Base-by-base conservation (phyloP, 2,329 filamentous ascomycete genomes). In the Exophiala sp. region DNA sequence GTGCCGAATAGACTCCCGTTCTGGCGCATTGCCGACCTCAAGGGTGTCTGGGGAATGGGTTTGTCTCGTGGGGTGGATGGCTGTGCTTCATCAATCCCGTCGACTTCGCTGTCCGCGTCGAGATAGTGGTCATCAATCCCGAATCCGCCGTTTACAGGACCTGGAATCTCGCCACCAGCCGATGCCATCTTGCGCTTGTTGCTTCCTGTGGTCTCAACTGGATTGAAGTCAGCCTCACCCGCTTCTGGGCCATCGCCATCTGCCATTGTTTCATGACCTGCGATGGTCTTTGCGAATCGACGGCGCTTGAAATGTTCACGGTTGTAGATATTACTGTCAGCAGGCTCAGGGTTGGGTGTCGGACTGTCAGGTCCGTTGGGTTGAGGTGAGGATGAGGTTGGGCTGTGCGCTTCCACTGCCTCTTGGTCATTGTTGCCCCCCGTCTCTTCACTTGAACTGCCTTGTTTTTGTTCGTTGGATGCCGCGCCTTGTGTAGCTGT, bases 101-200 rank as follows among this genome's bases (percentile, higher is more conserved):
- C 52, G 32, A 53, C 39, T 18, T 58, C 49, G 19, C 42, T 43
- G 9, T 58, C 55, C 3, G 47, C 38, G 19, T 58, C 55, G 13
- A 55, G 50, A 37, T 53, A 55, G 22, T 27, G 52, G 43, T 57
- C 55, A n/a, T 55, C 50, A 27, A 58, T 55, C n/a, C 55, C 55
- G 21, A 48, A 58, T 13, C 52, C 52, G 38, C 52, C 55, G 35
- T 30, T 19, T 24, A 13, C 46, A 10, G 55, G 54, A 7, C 50
- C 47, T n/a, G 55, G 55, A 8, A 51, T 44, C n/a, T 49, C 35
- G 34, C 50, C 52, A 24, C 51, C 44, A 13, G 51, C 29, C 3
- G 55, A 50, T 8, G 46, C 37, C 22, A 58, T 27, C 34, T 55
- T 55, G 43, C 55, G 49, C 38, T 58, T 58, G 38, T 53, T 55